Evolutionary conservation across 208 protist species (phyloP), one percentile per base, ranked within the genome.

Genomic region (Wallacemonas sp.): DNA sequence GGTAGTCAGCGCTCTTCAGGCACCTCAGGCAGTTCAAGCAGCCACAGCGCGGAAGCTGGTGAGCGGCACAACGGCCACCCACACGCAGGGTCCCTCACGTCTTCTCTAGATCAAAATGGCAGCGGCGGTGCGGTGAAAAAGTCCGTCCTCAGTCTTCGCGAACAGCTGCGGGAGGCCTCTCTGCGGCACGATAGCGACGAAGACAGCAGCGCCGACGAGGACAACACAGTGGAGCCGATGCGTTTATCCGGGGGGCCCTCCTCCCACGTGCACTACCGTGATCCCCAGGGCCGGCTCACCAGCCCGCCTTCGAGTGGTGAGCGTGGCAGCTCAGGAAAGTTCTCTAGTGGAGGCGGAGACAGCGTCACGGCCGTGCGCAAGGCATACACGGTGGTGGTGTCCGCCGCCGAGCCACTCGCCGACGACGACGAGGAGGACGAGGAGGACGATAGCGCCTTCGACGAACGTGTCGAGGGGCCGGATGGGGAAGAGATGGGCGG

Each of bases 401-500:
- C 26, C 29, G 50, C 50, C 6, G 50, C 50, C 3, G 50, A 57
- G 32, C 50, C 30, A 32, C 30, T 57, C 32, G 50, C 13, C 17
- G 50, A 65, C n/a, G 66, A 36, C 2, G 57, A 34, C 22, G 41
- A 67, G 9, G 50, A 52, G 10, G 52, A 73, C 39, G 60, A 65
- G 8, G 52, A 64, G 12, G 54, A 61, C 10, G 54, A 63, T 1
- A 30, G 13, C 29, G 0, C 10, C 32, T 21, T 50, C 42, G 42
- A 50, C n/a, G 50, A n/a, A n/a, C n/a, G n/a, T n/a, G n/a, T n/a
- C n/a, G n/a, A n/a, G n/a, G n/a, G n/a, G n/a, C n/a, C n/a, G n/a
- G 19, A 59, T 12, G 36, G 8, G 33, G 53, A 38, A 6, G 29
- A 59, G 9, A 33, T 17, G 3, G 21, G 4, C 30, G 48, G 30